Conservation (phyloP, 1,284 basidiomycete genomes). For the Apiotrichum sp. region DNA sequence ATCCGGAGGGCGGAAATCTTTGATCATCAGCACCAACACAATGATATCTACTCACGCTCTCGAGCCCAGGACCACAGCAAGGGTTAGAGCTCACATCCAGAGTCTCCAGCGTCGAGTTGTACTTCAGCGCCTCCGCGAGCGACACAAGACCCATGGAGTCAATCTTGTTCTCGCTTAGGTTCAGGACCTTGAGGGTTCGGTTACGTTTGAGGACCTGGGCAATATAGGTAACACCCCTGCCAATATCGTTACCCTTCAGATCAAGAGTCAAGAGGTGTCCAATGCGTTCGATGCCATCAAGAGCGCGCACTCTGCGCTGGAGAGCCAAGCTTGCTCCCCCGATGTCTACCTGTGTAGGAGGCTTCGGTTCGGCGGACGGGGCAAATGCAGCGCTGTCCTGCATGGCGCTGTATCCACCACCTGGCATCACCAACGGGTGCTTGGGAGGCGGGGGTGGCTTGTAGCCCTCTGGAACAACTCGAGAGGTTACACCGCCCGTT, state of each 20-base stretch:
- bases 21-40: not conserved
- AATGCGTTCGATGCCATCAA: conserved; percentile 75
- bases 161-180: conserved; percentile 88
- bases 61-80: conserved; percentile 76
- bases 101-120: conserved; percentile 88
- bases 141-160: conserved; percentile 72
- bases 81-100: conserved; percentile 90
- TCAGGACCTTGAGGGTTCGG: conserved; percentile 86
- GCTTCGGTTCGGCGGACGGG: not conserved
- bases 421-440: conserved; percentile 31
- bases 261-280: conserved; percentile 84
- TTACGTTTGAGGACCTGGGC: conserved; percentile 95
- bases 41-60: conserved; percentile 63
- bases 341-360: conserved; percentile 8
- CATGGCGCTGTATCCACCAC: conserved; percentile 29
- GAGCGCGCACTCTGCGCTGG: conserved; percentile 65
- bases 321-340: conserved; percentile 38
- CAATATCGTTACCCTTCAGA: conserved; percentile 82
- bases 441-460: conserved; percentile 32
- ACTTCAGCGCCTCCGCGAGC: conserved; percentile 92
- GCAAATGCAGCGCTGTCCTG: conserved; percentile 22
- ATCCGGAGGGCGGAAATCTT: conserved; percentile 82
- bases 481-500: conserved; percentile 68
- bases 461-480: conserved; percentile 52
- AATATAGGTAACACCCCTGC: conserved; percentile 80